Evolutionary conservation across 768 basidiomycete species (phyloP).

Genomic region (Guyanaporus albipodus): DNA sequence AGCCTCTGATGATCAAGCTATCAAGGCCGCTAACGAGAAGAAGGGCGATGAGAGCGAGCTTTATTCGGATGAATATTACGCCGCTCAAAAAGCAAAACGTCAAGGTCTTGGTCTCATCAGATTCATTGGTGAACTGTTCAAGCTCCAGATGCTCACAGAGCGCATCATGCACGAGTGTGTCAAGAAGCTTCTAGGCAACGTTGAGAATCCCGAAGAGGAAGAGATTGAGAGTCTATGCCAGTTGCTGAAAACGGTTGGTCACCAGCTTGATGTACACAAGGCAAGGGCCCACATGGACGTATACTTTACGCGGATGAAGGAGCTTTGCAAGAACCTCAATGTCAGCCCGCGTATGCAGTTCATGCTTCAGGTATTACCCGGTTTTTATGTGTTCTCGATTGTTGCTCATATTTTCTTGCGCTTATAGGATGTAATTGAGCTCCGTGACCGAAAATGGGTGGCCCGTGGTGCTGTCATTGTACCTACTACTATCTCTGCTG

Average conservation of each 20-base stretch:
- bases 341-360: constrained; percentile 88
- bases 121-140: constrained; percentile 98
- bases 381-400: background rate
- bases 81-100: constrained; percentile 94
- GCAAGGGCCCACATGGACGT: constrained; percentile 85
- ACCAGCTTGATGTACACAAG: constrained; percentile 74
- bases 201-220: constrained; percentile 95
- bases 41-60: constrained; percentile 61
- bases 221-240: constrained; percentile 97
- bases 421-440: constrained; percentile 89
- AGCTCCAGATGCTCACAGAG: constrained; percentile 97
- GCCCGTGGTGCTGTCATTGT: constrained; percentile 67
- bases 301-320: constrained; percentile 89
- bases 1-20: constrained; percentile 79
- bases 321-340: constrained; percentile 67
- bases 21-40: constrained; percentile 62
- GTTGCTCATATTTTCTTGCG: background rate
- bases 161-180: constrained; percentile 99
- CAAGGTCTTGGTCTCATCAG: constrained; percentile 95
- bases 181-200: constrained; percentile 90
- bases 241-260: constrained; percentile 85
- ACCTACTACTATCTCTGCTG: constrained; percentile 83
- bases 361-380: constrained; percentile 82
- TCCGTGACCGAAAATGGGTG: constrained; percentile 81
- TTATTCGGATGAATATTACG: constrained; percentile 95